Percentiles rank a stretch among this genome's conserved stretches.
Conservation (phyloP, 2,329 filamentous ascomycete species). For the Fusarium sp. region DNA sequence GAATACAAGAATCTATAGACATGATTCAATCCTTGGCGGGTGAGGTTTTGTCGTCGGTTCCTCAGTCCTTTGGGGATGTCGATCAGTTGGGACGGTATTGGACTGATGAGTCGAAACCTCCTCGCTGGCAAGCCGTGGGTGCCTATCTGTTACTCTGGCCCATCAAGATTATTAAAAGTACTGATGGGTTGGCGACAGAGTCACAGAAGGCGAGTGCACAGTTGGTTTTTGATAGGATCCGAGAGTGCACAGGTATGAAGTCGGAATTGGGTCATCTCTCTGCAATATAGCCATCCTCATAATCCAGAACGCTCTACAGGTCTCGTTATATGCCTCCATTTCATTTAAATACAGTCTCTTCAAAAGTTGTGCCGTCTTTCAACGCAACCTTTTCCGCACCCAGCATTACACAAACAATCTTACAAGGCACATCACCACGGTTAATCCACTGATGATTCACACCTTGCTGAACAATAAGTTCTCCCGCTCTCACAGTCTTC, state of each 20-base stretch:
- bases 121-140: constrained; percentile 49
- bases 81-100: constrained; percentile 38
- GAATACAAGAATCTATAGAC: not conserved
- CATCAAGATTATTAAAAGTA: constrained; percentile 50
- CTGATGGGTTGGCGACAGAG: constrained; percentile 30
- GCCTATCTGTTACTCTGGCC: constrained; percentile 55
- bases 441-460: constrained; percentile 60
- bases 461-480: constrained; percentile 57
- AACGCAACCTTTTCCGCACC: constrained; percentile 54
- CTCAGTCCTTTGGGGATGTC: constrained; percentile 53
- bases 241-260: constrained; percentile 56
- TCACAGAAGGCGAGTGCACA: constrained; percentile 46
- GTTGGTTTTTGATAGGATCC: constrained; percentile 51
- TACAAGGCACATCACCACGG: constrained; percentile 50
- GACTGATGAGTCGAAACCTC: constrained; percentile 11
- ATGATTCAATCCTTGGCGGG: constrained; percentile 46
- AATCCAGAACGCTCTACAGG: not conserved
- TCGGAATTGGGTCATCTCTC: constrained; percentile 46
- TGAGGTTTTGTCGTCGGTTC: constrained; percentile 52
- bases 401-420: constrained; percentile 55
- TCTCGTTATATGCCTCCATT: no score
- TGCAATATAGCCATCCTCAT: constrained; percentile 20
- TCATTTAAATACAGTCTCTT: constrained; percentile 46
- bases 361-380: constrained; percentile 51
- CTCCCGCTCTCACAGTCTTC: constrained; percentile 51